Percentiles rank a stretch among this genome's conserved stretches.
These are phyloP conservation scores for Sugiyamaella sp. DNA, from an alignment of 1,139 yeast species.

Conservation along the genomic window DNA sequence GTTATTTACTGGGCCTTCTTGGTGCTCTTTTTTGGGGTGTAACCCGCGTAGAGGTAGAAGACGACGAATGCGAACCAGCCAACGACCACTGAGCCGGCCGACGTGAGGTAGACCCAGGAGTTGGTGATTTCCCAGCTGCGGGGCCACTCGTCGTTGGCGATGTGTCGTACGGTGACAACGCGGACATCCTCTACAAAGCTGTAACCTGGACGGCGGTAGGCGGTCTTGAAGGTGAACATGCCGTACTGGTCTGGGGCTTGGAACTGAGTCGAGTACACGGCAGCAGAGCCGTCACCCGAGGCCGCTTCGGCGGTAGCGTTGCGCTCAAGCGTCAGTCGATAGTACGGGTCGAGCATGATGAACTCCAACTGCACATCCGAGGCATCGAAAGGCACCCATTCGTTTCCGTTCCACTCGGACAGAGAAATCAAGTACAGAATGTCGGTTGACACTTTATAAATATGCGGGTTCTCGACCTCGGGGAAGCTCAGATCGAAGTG, in stretches of 20 bases:
- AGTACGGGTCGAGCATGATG: slow-evolving; percentile 93
- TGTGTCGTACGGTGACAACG: slow-evolving; percentile 85
- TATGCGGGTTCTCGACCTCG: slow-evolving; percentile 35
- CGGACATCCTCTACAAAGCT: slow-evolving; percentile 65
- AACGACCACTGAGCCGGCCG: slow-evolving; percentile 66
- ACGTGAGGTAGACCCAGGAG: slow-evolving; percentile 85
- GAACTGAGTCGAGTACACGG: slow-evolving; percentile 59
- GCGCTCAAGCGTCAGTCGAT: slow-evolving; percentile 58
- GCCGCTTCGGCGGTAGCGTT: slow-evolving; percentile 27
- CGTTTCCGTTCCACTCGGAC: slow-evolving; percentile 59
- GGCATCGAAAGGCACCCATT: slow-evolving; percentile 72
- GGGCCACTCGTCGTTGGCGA: slow-evolving; percentile 93
- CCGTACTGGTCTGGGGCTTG: slow-evolving; percentile 95
- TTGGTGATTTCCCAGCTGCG: slow-evolving; percentile 93
- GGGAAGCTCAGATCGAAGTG: slow-evolving; percentile 41
- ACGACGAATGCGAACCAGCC: slow-evolving; percentile 79
- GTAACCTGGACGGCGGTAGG: slow-evolving; percentile 80
- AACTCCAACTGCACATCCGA: slow-evolving; percentile 75
- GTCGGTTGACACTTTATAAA: slow-evolving; percentile 71
- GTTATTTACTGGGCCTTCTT: slow-evolving; percentile 18
- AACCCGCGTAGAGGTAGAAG: slow-evolving; percentile 54
- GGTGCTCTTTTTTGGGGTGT: slow-evolving; percentile 27
- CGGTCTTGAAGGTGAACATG: slow-evolving; percentile 82
- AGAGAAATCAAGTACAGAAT: slow-evolving; percentile 56
- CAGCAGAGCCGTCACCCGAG: slow-evolving; percentile 32